These are phyloP conservation scores for Prunus dulcis DNA, from an alignment of 306 rosid species.

Conservation along the genomic window DNA sequence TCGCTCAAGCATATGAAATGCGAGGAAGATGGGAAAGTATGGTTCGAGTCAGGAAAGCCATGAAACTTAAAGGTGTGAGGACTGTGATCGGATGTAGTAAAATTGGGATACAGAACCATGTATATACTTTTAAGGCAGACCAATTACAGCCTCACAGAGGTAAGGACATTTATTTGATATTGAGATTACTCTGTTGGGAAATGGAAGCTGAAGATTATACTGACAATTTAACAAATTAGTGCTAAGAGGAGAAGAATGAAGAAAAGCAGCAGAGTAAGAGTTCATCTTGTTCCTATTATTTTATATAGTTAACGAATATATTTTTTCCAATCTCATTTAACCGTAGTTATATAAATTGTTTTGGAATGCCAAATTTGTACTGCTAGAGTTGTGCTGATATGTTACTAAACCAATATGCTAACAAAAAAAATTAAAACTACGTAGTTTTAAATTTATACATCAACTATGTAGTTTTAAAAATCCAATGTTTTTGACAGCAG, in stretches of 20 bases:
- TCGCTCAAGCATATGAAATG: slow-evolving; percentile 55
- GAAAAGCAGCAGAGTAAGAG: neutral
- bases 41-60: slow-evolving; percentile 53
- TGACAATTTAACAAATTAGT: neutral
- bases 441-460: too few relatives aligned
- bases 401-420: neutral
- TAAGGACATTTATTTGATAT: slow-evolving; percentile 42
- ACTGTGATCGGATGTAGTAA: slow-evolving; percentile 54
- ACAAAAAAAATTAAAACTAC: too few relatives aligned
- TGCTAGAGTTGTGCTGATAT: neutral
- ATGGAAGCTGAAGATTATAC: slow-evolving; percentile 41
- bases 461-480: neutral
- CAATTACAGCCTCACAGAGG: slow-evolving; percentile 59
- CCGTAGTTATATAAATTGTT: neutral
- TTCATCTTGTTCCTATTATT: neutral
- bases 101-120: slow-evolving; percentile 53
- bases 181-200: slow-evolving; percentile 61
- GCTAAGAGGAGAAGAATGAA: neutral
- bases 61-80: slow-evolving; percentile 33
- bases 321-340: neutral
- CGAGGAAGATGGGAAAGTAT: slow-evolving; percentile 76
- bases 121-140: slow-evolving; percentile 52
- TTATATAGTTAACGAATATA: neutral
- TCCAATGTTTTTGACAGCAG: neutral
- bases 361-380: neutral